Percentiles rank a stretch among this genome's conserved stretches.
Conservation (phyloP, 768 basidiomycete species). For the Dacryopinax primogenitus region DNA sequence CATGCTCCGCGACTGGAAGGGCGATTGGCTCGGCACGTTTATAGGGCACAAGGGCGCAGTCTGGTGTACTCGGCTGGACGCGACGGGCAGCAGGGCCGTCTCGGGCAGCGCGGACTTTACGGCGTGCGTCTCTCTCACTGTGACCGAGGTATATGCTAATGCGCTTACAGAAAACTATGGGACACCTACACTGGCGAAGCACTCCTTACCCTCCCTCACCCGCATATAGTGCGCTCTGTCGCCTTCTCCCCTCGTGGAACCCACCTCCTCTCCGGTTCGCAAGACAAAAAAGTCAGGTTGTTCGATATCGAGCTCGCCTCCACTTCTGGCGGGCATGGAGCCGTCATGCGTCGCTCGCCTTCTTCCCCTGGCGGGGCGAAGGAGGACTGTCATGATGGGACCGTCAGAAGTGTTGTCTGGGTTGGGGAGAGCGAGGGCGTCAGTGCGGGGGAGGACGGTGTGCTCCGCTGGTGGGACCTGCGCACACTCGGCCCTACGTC, state of each 20-base stretch:
- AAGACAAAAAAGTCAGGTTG: conserved; percentile 94
- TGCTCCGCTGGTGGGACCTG: conserved; percentile 98
- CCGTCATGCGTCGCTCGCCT: conserved; percentile 66
- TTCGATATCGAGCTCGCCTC: conserved; percentile 71
- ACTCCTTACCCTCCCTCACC: conserved; percentile 92
- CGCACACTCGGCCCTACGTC: conserved; percentile 62
- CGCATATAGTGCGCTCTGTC: conserved; percentile 94
- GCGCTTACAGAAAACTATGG: conserved; percentile 73
- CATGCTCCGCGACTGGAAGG: conserved; percentile 92
- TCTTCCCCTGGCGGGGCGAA: conserved; percentile 49
- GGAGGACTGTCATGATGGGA: conserved; percentile 66
- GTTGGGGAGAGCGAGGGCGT: conserved; percentile 71
- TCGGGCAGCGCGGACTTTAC: conserved; percentile 95
- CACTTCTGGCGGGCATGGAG: conserved; percentile 8
- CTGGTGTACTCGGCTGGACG: conserved; percentile 86
- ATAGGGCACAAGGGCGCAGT: conserved; percentile 66
- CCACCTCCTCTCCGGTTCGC: conserved; percentile 77
- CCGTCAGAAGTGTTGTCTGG: conserved; percentile 87
- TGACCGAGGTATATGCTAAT: not conserved
- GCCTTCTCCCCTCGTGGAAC: conserved; percentile 61
- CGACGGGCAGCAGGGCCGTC: conserved; percentile 73
- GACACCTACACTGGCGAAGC: conserved; percentile 80
- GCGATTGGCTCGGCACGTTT: conserved; percentile 87
- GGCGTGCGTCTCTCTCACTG: conserved; percentile 48
- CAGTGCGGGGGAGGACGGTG: conserved; percentile 82